These are phyloP conservation scores for Ogataea pilisensis DNA, from an alignment of 805 yeast species.

Conservation along the genomic window DNA sequence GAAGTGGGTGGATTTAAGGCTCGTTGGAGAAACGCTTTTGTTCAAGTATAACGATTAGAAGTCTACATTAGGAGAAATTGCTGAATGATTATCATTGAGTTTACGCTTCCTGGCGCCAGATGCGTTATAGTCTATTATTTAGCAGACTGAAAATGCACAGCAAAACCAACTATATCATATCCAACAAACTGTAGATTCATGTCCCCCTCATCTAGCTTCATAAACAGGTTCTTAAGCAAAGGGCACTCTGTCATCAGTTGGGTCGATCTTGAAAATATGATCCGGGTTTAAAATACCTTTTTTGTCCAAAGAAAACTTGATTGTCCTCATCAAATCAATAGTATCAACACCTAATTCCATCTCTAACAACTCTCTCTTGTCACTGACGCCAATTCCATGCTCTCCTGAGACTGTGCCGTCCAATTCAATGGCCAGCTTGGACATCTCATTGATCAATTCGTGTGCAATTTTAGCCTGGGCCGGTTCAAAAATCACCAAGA, in stretches of 20 bases:
- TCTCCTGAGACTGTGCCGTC: slow-evolving; percentile 89
- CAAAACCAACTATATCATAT: too few species aligned
- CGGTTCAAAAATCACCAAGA: slow-evolving; percentile 55
- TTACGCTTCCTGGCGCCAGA: too few species aligned
- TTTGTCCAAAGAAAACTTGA: slow-evolving; percentile 73
- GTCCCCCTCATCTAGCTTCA: too few species aligned
- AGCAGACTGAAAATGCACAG: too few species aligned
- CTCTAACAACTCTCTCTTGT: slow-evolving; percentile 54
- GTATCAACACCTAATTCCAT: slow-evolving; percentile 67
- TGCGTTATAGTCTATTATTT: too few species aligned
- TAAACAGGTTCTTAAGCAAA: too few species aligned
- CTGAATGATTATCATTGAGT: too few species aligned
- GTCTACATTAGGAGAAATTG: too few species aligned
- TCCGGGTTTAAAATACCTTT: slow-evolving; percentile 73
- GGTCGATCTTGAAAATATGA: slow-evolving; percentile 69
- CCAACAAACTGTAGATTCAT: too few species aligned
- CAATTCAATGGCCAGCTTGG: slow-evolving; percentile 55
- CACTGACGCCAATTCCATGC: slow-evolving; percentile 80
- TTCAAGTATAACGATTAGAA: too few species aligned
- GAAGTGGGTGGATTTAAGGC: too few species aligned
- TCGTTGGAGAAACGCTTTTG: too few species aligned
- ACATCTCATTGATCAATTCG: slow-evolving; percentile 55
- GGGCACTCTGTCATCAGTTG: slow-evolving; percentile 31
- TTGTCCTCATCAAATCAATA: slow-evolving; percentile 65
- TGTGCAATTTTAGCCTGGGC: slow-evolving; percentile 45